Percentiles rank a stretch among this genome's conserved stretches.
Conservation (phyloP, 2,329 filamentous ascomycete genomes). For the Trichophyton rubrum region DNA sequence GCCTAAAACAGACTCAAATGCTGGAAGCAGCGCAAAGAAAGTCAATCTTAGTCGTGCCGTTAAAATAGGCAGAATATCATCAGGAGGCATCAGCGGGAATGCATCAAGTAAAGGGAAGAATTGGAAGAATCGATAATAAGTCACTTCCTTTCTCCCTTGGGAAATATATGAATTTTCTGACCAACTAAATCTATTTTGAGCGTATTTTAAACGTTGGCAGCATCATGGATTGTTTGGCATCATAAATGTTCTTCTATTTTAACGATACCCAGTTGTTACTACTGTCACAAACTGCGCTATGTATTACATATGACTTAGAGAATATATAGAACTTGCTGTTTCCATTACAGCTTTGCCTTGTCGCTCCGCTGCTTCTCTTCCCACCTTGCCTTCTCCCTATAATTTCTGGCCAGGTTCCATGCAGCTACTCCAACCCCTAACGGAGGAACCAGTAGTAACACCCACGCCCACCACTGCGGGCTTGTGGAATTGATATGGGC, state of each 20-base stretch:
- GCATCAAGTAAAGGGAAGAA: neutral
- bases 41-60: neutral
- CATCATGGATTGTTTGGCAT: neutral
- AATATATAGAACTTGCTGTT: neutral
- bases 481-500: conserved; percentile 48
- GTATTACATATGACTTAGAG: neutral
- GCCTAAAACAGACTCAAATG: neutral
- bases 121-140: neutral
- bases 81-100: neutral
- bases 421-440: conserved; percentile 55
- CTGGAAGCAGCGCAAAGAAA: neutral
- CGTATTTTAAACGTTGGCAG: neutral
- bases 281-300: neutral
- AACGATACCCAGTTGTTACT: conserved; percentile 1
- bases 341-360: conserved; percentile 45
- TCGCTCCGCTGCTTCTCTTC: conserved; percentile 45
- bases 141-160: neutral
- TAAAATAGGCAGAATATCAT: neutral
- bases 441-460: conserved; percentile 57
- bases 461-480: conserved; percentile 74
- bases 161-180: neutral
- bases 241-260: neutral
- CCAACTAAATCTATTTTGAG: neutral
- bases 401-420: conserved; percentile 63
- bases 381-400: conserved; percentile 59